phyloP scores from a whole-genome alignment of 441 rosid species.

The Adansonia madagascariensis region DNA sequence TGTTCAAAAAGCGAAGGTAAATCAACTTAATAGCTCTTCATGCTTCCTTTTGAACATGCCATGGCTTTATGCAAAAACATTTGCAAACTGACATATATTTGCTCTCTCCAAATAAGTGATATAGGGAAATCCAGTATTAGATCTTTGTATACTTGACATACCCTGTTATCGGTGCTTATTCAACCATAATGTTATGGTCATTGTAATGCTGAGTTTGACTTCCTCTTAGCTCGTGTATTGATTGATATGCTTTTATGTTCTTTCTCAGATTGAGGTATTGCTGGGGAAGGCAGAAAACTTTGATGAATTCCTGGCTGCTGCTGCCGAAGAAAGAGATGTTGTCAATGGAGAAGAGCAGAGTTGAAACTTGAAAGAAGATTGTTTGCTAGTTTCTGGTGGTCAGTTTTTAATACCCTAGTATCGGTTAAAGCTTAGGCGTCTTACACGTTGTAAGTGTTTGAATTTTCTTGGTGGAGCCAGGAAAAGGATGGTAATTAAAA shows the following conservation, averaged over 20 bases:
- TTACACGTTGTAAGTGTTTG: conserved; percentile 25
- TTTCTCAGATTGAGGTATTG: conserved; percentile 57
- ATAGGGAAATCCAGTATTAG: neutral
- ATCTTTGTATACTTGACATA: neutral
- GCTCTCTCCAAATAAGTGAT: neutral
- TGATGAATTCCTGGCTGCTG: conserved; percentile 74
- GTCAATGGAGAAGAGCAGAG: conserved; percentile 66
- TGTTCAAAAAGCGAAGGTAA: conserved; percentile 75
- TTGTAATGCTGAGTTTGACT: neutral
- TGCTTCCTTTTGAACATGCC: conserved; percentile 5
- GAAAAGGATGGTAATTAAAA: conserved; percentile 4
- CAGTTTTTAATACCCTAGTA: conserved; percentile 28
- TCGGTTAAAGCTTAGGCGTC: conserved; percentile 21
- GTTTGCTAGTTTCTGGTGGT: conserved; percentile 22
- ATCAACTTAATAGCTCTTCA: conserved; percentile 33
- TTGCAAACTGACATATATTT: neutral
- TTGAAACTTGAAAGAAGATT: conserved; percentile 33
- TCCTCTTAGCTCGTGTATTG: neutral
- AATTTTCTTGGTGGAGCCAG: neutral
- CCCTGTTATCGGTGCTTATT: neutral
- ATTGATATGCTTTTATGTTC: neutral
- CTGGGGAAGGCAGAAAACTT: conserved; percentile 73
- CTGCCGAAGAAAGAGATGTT: conserved; percentile 67
- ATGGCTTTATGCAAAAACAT: neutral
- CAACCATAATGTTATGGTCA: neutral